A percentile compares a stretch with the other conserved stretches of the same genome.
Evolutionary conservation across 176 grass and related monocot species (phyloP).

Genomic region (Alopecurus myosuroides): DNA sequence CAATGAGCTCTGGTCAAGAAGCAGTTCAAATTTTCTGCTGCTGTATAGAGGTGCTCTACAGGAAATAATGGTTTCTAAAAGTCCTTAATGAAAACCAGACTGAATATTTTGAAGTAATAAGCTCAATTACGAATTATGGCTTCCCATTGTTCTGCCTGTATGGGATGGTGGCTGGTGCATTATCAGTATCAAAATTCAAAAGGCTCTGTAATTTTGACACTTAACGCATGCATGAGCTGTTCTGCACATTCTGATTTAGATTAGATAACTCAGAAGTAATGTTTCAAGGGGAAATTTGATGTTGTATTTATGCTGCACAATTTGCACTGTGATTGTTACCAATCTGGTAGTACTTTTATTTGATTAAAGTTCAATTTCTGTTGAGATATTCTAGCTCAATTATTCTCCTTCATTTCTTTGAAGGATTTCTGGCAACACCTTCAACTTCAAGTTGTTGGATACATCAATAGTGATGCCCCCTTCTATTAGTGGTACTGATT

Average conservation of each 20-base stretch:
- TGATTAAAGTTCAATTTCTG: not conserved
- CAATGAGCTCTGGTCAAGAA: not conserved
- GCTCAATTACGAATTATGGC: not conserved
- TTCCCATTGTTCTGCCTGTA: not conserved
- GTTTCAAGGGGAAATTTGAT: not conserved
- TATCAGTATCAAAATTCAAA: not conserved
- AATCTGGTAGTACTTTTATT: not conserved
- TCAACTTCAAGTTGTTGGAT: constrained; percentile 88
- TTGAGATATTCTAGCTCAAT: constrained; percentile 1
- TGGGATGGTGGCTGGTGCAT: not conserved
- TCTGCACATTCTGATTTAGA: constrained; percentile 2
- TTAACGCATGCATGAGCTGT: not conserved
- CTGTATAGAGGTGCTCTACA: not conserved
- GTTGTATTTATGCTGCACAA: not conserved
- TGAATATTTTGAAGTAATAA: not conserved
- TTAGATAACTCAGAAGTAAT: not conserved
- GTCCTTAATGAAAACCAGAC: not conserved
- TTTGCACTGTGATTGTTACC: not conserved
- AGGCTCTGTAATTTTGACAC: not conserved
- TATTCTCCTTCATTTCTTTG: constrained; percentile 3
- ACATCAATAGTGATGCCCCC: constrained; percentile 89
- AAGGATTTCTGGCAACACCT: constrained; percentile 76
- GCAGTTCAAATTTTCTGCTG: not conserved
- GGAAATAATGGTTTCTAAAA: not conserved
- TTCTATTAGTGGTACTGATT: too few relatives aligned